A percentile compares a stretch with the other conserved stretches of the same genome.
phyloP scores from a whole-genome alignment of 441 rosid species.

The Gossypium laxum region DNA sequence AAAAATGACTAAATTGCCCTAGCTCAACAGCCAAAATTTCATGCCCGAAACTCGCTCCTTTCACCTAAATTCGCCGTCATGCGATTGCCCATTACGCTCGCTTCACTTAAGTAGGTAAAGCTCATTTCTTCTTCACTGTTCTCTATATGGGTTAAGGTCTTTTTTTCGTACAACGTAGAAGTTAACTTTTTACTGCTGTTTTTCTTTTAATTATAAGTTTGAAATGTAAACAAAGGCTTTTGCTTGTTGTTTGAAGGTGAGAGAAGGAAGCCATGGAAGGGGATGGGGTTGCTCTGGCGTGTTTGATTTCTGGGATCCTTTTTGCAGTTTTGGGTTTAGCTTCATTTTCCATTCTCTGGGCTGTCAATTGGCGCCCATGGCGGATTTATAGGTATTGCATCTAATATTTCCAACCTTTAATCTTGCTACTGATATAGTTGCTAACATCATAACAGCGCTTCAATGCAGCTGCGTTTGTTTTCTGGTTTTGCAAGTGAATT shows the following conservation, averaged over 20 bases:
- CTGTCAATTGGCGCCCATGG: constrained; percentile 99
- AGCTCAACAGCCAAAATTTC: constrained; percentile 19
- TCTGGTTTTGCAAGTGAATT: not conserved
- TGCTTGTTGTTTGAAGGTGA: constrained; percentile 35
- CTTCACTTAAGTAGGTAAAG: constrained; percentile 42
- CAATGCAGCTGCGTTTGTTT: constrained; percentile 3
- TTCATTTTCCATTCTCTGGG: constrained; percentile 83
- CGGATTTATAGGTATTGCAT: constrained; percentile 74
- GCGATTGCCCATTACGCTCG: constrained; percentile 41
- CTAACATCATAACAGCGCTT: constrained; percentile 13
- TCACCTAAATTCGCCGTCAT: constrained; percentile 41
- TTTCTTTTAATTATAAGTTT: not conserved
- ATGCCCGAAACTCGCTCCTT: constrained; percentile 20
- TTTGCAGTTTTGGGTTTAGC: constrained; percentile 64
- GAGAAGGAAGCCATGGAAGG: constrained; percentile 68
- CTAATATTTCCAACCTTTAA: not conserved
- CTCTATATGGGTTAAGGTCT: constrained; percentile 14
- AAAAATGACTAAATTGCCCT: constrained; percentile 25
- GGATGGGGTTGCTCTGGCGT: constrained; percentile 57
- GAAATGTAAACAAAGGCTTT: constrained; percentile 5
- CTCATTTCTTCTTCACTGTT: constrained; percentile 23
- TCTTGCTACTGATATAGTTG: constrained; percentile 8
- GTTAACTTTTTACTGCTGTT: not conserved
- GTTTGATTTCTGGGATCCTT: constrained; percentile 81
- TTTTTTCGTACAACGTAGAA: not conserved